These are phyloP conservation scores for Yarrowia hollandica DNA, from an alignment of 805 yeast genomes.

Conservation along the genomic window DNA sequence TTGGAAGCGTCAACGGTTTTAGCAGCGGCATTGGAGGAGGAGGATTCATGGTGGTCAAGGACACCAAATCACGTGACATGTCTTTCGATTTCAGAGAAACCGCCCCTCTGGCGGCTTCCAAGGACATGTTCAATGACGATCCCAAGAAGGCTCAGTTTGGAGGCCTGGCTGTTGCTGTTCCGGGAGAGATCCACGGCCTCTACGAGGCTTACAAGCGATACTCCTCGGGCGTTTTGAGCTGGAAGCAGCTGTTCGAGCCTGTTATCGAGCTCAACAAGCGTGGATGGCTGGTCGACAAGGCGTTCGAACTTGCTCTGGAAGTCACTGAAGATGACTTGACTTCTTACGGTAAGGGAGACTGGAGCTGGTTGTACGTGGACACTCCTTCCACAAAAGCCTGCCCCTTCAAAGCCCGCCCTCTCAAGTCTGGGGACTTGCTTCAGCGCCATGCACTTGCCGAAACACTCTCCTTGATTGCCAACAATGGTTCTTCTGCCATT, in stretches of 20 bases:
- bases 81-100: slow-evolving; percentile 84
- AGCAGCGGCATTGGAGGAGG: slow-evolving; percentile 96
- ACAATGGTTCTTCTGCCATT: slow-evolving; percentile 71
- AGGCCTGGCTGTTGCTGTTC: slow-evolving; percentile 85
- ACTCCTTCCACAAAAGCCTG: neutral
- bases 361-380: slow-evolving; percentile 38
- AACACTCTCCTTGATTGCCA: slow-evolving; percentile 67
- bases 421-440: slow-evolving; percentile 58
- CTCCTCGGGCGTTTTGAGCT: slow-evolving; percentile 68
- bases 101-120: slow-evolving; percentile 67
- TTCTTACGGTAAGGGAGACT: slow-evolving; percentile 36
- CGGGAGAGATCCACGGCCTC: slow-evolving; percentile 90
- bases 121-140: slow-evolving; percentile 60
- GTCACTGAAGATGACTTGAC: slow-evolving; percentile 40
- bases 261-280: slow-evolving; percentile 61
- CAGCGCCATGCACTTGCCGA: slow-evolving; percentile 61
- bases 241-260: slow-evolving; percentile 76
- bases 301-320: slow-evolving; percentile 48
- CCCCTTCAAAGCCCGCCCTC: neutral
- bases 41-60: slow-evolving; percentile 60
- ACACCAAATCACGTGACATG: slow-evolving; percentile 50
- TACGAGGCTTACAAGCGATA: slow-evolving; percentile 58
- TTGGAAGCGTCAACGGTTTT: slow-evolving; percentile 79
- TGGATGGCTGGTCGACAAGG: slow-evolving; percentile 61
- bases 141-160: slow-evolving; percentile 64